These are phyloP conservation scores for Aspergillus versicolor DNA, from an alignment of 2,329 filamentous ascomycete species.

Conservation along the genomic window DNA sequence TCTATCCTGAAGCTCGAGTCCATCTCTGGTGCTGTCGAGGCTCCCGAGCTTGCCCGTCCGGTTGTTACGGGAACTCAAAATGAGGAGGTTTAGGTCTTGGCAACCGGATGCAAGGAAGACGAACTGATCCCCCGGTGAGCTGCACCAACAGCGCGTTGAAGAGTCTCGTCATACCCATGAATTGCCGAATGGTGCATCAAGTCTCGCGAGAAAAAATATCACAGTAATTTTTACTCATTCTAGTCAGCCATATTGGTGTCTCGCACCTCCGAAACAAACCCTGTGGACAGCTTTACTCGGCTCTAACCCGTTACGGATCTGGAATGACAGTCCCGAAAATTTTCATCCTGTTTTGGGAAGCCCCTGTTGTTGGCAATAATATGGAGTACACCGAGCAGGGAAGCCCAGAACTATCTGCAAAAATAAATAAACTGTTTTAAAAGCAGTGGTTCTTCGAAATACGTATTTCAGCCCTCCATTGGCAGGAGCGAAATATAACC, in stretches of 20 bases:
- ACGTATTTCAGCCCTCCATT: not conserved
- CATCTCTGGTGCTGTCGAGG: not conserved
- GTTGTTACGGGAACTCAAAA: slow-evolving; percentile 23
- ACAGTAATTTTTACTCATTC: not conserved
- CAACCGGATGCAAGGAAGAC: slow-evolving; percentile 21
- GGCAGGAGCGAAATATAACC: not conserved
- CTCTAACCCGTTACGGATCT: not conserved
- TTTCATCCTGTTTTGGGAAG: not conserved
- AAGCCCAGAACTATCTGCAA: not conserved
- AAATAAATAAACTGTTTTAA: not conserved
- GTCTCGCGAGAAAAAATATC: not conserved
- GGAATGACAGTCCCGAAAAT: slow-evolving; percentile 6
- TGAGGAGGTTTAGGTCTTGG: slow-evolving; percentile 21
- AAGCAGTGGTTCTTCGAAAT: not conserved
- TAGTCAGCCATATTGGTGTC: not conserved
- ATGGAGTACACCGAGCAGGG: too few relatives aligned
- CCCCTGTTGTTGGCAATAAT: not conserved
- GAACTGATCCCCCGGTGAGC: slow-evolving; percentile 4
- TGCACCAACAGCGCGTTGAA: not conserved
- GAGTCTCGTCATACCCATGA: too few relatives aligned
- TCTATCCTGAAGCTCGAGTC: not conserved
- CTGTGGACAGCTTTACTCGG: not conserved
- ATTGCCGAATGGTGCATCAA: not conserved
- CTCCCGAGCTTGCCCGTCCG: slow-evolving; percentile 13
- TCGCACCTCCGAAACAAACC: not conserved